Conservation (phyloP, 164 flowering plant genomes). For the Chimonanthus praecox region DNA sequence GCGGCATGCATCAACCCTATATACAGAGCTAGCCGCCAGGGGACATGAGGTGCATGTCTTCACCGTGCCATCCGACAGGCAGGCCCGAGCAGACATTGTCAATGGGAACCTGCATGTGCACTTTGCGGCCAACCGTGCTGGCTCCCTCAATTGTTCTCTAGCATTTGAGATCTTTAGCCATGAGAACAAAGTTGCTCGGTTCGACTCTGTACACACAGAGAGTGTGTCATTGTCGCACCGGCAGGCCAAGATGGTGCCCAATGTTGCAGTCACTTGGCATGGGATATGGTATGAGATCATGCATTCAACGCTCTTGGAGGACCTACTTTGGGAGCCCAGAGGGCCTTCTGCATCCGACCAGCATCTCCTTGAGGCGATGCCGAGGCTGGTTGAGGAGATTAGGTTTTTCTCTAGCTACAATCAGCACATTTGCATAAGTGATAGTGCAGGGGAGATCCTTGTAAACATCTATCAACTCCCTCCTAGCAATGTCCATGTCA, state of each 20-base stretch:
- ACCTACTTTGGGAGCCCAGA: conserved; percentile 26
- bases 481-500: conserved; percentile 43
- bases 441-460: conserved; percentile 66
- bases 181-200: conserved; percentile 36
- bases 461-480: conserved; percentile 47
- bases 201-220: conserved; percentile 85
- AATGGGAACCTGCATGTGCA: conserved; percentile 37
- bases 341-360: conserved; percentile 23
- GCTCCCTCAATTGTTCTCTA: conserved; percentile 53
- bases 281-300: conserved; percentile 77
- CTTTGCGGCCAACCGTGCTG: conserved; percentile 56
- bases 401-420: conserved; percentile 66
- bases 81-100: conserved; percentile 16
- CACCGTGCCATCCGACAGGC: conserved; percentile 40
- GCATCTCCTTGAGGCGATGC: conserved; percentile 35
- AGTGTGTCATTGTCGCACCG: conserved; percentile 84
- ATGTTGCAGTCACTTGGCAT: conserved; percentile 82
- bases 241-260: conserved; percentile 46
- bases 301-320: conserved; percentile 64
- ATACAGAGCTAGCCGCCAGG: conserved; percentile 33
- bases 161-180: conserved; percentile 59
- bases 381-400: conserved; percentile 53
- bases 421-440: conserved; percentile 82
- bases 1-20: conserved; percentile 48
- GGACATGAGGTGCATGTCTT: conserved; percentile 59